phyloP scores from a whole-genome alignment of 306 rosid genomes.

The Urtica urens region DNA sequence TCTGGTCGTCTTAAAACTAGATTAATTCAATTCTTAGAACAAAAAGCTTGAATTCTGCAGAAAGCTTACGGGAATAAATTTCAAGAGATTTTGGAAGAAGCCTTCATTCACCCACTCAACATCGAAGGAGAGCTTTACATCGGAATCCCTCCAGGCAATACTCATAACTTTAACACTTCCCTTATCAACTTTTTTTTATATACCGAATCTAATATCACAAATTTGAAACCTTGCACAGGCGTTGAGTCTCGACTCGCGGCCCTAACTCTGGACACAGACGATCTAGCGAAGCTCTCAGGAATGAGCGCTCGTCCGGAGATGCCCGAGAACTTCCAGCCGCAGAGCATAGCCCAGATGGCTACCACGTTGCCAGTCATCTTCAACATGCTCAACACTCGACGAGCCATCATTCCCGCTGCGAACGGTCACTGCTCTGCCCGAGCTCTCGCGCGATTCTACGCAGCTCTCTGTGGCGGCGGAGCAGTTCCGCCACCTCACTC shows the following conservation, averaged over 20 bases:
- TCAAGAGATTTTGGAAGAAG: conserved; percentile 92
- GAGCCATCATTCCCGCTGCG: conserved; percentile 88
- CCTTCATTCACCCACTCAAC: conserved; percentile 64
- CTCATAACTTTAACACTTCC: neutral
- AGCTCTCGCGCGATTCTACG: conserved; percentile 93
- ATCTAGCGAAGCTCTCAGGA: conserved; percentile 38
- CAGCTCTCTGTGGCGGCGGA: conserved; percentile 78
- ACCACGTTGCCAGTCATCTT: conserved; percentile 42
- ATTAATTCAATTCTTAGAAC: too few relatives aligned
- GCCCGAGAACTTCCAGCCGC: conserved; percentile 70
- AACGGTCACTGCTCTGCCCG: conserved; percentile 94
- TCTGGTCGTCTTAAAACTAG: too few relatives aligned
- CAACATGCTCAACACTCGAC: conserved; percentile 65
- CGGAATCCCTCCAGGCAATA: conserved; percentile 96
- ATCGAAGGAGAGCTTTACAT: conserved; percentile 81
- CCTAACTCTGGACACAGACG: conserved; percentile 50
- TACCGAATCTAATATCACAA: too few relatives aligned
- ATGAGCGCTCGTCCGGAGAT: conserved; percentile 33
- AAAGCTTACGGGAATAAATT: conserved; percentile 81
- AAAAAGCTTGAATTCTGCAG: conserved; percentile 43
- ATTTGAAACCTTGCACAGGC: conserved; percentile 25
- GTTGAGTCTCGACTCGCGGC: conserved; percentile 95
- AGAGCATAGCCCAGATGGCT: conserved; percentile 34
- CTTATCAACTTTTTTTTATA: too few relatives aligned
- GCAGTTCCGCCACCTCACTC: conserved; percentile 72